Conservation (phyloP, 768 basidiomycete species). For the Phallus indusiatus region DNA sequence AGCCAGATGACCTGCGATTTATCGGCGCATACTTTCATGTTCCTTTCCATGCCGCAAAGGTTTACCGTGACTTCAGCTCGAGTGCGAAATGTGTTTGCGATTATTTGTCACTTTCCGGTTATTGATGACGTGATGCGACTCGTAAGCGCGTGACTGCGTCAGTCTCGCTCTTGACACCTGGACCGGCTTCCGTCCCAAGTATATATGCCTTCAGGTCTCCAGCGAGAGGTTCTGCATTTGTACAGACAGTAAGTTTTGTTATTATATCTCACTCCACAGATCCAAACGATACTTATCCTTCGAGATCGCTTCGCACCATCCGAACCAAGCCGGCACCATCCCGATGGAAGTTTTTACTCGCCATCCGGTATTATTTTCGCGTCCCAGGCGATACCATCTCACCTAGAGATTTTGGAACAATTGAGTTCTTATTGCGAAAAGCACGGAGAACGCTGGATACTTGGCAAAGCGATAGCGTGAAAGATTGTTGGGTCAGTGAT, state of each 20-base stretch:
- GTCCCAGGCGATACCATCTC: slow-evolving; percentile 51
- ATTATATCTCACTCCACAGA: not conserved
- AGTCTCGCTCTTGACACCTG: too few relatives aligned
- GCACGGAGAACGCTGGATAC: slow-evolving; percentile 54
- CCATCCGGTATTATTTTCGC: slow-evolving; percentile 62
- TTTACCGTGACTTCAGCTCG: too few relatives aligned
- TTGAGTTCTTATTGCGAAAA: slow-evolving; percentile 71
- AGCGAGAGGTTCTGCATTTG: slow-evolving; percentile 41
- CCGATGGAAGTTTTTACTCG: slow-evolving; percentile 57
- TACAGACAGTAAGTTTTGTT: slow-evolving; percentile 39
- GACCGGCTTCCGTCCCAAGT: too few relatives aligned
- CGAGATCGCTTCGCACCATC: slow-evolving; percentile 69
- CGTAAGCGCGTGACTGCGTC: too few relatives aligned
- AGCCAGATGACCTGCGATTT: too few relatives aligned
- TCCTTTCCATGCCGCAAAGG: too few relatives aligned
- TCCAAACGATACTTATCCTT: not conserved
- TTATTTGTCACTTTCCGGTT: too few relatives aligned
- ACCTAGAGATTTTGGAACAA: slow-evolving; percentile 53
- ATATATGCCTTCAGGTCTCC: slow-evolving; percentile 35
- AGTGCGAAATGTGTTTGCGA: too few relatives aligned
- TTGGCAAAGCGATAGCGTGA: slow-evolving; percentile 58
- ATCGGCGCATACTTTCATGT: too few relatives aligned
- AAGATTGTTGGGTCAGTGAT: slow-evolving; percentile 64
- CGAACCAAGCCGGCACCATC: slow-evolving; percentile 51
- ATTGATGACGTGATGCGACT: too few relatives aligned